These are phyloP conservation scores for Coriolopsis trogii DNA, from an alignment of 1,284 basidiomycete species.

Conservation along the genomic window DNA sequence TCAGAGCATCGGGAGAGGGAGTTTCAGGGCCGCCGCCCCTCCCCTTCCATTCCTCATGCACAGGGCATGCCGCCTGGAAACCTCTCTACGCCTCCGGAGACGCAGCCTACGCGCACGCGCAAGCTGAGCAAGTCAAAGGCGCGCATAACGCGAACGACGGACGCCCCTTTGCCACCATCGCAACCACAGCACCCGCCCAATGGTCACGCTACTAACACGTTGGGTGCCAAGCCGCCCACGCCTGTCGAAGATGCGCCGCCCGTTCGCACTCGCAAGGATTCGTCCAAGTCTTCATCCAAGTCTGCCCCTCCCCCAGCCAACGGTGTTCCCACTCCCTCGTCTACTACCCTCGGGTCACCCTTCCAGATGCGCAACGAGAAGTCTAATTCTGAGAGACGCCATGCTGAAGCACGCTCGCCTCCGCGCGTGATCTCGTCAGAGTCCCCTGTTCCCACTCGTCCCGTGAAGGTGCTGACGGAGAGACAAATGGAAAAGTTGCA, in stretches of 20 bases:
- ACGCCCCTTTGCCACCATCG: conserved; percentile 6
- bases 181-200: not conserved
- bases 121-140: conserved; percentile 32
- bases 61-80: conserved; percentile 1
- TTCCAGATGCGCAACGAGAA: conserved; percentile 21
- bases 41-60: conserved; percentile 9
- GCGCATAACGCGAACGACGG: conserved; percentile 18
- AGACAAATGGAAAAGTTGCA: conserved; percentile 34
- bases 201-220: conserved; percentile 7
- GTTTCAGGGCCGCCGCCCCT: conserved; percentile 4
- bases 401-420: conserved; percentile 10
- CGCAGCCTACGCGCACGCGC: conserved; percentile 14
- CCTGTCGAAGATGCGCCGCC: conserved; percentile 17
- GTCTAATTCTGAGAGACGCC: conserved; percentile 6
- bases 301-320: not conserved
- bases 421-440: conserved; percentile 22
- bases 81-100: conserved; percentile 14
- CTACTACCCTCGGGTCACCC: conserved; percentile 18
- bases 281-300: conserved; percentile 1
- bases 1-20: not conserved
- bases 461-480: conserved; percentile 34
- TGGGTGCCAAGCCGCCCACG: conserved; percentile 18
- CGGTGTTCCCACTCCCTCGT: not conserved
- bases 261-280: conserved; percentile 5
- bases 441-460: conserved; percentile 21